Base-by-base conservation (phyloP, 176 grass and related monocot genomes). In the Leersia perrieri region DNA sequence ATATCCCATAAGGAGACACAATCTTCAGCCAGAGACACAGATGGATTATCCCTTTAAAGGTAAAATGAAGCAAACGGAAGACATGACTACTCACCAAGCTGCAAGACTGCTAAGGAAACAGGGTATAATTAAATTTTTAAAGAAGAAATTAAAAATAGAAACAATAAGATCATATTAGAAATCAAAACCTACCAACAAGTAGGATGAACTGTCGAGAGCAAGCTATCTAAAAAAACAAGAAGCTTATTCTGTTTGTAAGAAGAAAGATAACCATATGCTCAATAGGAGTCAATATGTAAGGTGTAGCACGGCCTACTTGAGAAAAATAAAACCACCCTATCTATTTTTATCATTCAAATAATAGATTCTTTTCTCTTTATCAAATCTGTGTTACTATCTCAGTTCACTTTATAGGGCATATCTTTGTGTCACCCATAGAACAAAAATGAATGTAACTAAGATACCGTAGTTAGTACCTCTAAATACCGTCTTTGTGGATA, bases 21-120 rank as follows among this genome's bases (percentile, higher is more conserved):
- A 16, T 16, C 44, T 47, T 47, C 18, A 15, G 44, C 44, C 12
- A 47, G 9, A 68, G 65, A 23, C 16, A 35, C 18, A 33, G 64
- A 33, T 35, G 4, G 64, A 67, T 20, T 67, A 35, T 38, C 65
- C 18, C 65, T 11, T 38, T 38, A 27, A 8, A 76, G 55, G 33
- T 61, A 76, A 61, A 76, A 61, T 27, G 58, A 33, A 60, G n/a
- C 74, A 76, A 76, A 68, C 20, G 34, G 34, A 76, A 61, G 9
- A 77, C 60, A 78, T 29, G 28, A 18, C 23, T 70, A 70, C 27
- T 26, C 39, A 47, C 27, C 69, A 47, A 1, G 41, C 29, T 78
- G 61, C 28, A 66, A 25, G 29, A 49, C 64, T 65, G 20, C 64
- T 25, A 78, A 78, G 45, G 44, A 65, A 9, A 47, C 44, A 66